phyloP scores from a whole-genome alignment of 495 filamentous ascomycete species.

The Thozetella sp. region DNA sequence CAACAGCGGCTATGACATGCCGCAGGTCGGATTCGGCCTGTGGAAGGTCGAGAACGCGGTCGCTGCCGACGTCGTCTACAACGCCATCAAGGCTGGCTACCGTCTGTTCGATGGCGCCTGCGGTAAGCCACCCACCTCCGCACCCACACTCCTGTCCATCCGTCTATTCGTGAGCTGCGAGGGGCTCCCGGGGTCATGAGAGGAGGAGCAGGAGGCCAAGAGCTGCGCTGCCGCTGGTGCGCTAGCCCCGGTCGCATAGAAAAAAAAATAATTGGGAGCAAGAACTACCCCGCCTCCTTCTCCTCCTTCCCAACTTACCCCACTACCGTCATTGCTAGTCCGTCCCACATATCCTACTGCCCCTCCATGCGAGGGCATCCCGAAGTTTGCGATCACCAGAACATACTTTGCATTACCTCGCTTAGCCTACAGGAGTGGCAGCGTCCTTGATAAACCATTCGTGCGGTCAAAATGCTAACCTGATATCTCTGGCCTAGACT shows the following conservation, averaged over 20 bases:
- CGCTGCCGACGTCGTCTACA: constrained; percentile 79
- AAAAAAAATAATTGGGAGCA: constrained; percentile 14
- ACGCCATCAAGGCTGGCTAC: constrained; percentile 89
- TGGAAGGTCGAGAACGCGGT: constrained; percentile 87
- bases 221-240: too few relatives aligned
- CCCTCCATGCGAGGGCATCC: too few relatives aligned
- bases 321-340: constrained; percentile 11
- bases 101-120: constrained; percentile 85
- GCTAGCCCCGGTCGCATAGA: constrained; percentile 5
- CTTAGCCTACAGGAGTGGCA: too few relatives aligned
- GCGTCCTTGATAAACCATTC: neutral
- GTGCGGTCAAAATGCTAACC: constrained; percentile 13
- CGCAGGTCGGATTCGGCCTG: constrained; percentile 78
- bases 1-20: constrained; percentile 82
- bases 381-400: too few relatives aligned
- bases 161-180: too few relatives aligned
- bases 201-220: too few relatives aligned
- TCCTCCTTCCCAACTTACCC: constrained; percentile 22
- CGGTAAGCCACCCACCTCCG: constrained; percentile 52
- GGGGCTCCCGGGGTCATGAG: too few relatives aligned
- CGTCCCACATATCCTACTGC: neutral
- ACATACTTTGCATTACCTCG: too few relatives aligned
- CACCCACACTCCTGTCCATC: neutral
- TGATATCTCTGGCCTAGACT: constrained; percentile 54
- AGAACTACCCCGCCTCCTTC: constrained; percentile 27